phyloP scores from a whole-genome alignment of 2,329 filamentous ascomycete genomes.

The Talaromyces piceae region DNA sequence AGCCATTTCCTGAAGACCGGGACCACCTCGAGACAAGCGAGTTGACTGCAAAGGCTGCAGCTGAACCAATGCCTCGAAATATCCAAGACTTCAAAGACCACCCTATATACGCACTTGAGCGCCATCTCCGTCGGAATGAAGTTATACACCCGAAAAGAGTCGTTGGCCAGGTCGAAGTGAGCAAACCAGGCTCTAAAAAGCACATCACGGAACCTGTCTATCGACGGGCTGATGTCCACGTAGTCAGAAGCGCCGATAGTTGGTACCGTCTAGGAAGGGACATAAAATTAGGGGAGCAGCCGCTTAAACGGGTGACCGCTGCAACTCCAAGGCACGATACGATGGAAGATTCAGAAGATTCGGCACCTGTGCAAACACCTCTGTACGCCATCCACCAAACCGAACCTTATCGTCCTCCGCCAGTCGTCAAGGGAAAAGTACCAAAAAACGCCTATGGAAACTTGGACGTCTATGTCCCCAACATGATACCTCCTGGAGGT shows the following conservation, averaged over 20 bases:
- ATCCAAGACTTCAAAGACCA: constrained; percentile 83
- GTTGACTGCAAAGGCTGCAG: constrained; percentile 60
- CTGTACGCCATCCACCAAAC: constrained; percentile 58
- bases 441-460: constrained; percentile 57
- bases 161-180: constrained; percentile 66
- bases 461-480: constrained; percentile 56
- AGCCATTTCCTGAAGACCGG: constrained; percentile 49
- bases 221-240: constrained; percentile 69
- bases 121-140: constrained; percentile 77
- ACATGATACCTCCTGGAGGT: constrained; percentile 57
- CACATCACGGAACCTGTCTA: constrained; percentile 68
- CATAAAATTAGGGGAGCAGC: constrained; percentile 69
- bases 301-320: constrained; percentile 63
- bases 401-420: constrained; percentile 64
- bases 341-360: constrained; percentile 34
- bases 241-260: constrained; percentile 70
- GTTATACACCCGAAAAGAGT: constrained; percentile 65
- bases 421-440: constrained; percentile 65
- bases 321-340: constrained; percentile 34
- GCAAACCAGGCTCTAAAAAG: constrained; percentile 35
- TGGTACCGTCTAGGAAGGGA: constrained; percentile 87
- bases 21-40: constrained; percentile 81
- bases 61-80: constrained; percentile 79
- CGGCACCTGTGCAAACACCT: constrained; percentile 46
- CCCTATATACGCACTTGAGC: constrained; percentile 72